phyloP scores from a whole-genome alignment of 306 rosid species.

The Lathyrus aphaca region DNA sequence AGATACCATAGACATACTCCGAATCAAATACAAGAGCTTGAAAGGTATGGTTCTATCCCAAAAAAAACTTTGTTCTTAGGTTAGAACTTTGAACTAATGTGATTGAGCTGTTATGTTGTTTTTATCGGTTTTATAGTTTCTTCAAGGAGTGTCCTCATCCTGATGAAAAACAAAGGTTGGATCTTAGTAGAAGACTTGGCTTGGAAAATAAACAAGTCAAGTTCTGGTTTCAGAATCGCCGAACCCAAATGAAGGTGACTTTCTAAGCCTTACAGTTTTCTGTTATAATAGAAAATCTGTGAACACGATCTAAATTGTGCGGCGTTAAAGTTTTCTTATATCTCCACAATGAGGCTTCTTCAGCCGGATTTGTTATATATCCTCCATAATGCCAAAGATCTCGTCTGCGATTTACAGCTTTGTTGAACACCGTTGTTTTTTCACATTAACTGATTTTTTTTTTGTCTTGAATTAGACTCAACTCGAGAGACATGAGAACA shows the following conservation, averaged over 20 bases:
- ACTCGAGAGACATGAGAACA: slow-evolving; percentile 88
- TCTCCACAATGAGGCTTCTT: background rate
- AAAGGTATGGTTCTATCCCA: slow-evolving; percentile 55
- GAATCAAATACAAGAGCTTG: slow-evolving; percentile 91
- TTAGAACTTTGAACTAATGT: background rate
- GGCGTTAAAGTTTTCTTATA: background rate
- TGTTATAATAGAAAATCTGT: background rate
- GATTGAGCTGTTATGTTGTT: slow-evolving; percentile 21
- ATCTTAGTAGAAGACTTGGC: slow-evolving; percentile 75
- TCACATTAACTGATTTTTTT: slow-evolving; percentile 15
- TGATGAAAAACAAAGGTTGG: slow-evolving; percentile 91
- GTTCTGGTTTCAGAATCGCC: slow-evolving; percentile 95
- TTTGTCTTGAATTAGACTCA: slow-evolving; percentile 69
- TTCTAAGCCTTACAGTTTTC: background rate
- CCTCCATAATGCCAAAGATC: background rate
- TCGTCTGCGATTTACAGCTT: background rate
- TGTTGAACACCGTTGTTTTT: background rate
- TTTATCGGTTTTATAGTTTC: slow-evolving; percentile 53
- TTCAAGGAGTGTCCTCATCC: slow-evolving; percentile 97
- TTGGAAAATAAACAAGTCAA: slow-evolving; percentile 93
- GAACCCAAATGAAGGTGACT: slow-evolving; percentile 96
- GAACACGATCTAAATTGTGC: background rate
- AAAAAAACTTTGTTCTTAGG: background rate
- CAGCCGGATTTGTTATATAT: background rate
- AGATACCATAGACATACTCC: slow-evolving; percentile 96